Evolutionary conservation across 257 asterid genomes (phyloP), one percentile per base, ranked within the genome.

Genomic region (Osmanthus fragrans): DNA sequence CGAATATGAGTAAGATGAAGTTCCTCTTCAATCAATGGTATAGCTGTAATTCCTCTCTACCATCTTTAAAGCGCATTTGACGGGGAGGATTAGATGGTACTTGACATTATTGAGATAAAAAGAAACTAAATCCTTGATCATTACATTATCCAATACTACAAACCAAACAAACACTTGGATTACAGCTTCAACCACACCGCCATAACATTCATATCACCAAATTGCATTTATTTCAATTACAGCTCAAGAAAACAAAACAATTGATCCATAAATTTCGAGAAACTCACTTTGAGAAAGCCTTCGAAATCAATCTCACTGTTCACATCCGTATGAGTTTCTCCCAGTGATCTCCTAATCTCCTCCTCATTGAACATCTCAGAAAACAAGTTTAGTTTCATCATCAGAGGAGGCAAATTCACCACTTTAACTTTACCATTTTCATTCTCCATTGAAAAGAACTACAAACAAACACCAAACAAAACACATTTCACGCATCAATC

Each of bases 241-340:
- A 12, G 16, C 51, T 42, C 15, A 42, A 33, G 5, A 65, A 7
- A 56, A 32, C 66, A 79, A 74, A 76, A 56, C 66, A 39, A 30
- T 58, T 30, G 65, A 80, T 69, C 30, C 18, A 67, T 10, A 65
- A 21, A 64, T 70, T 11, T 4, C 37, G 56, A 74, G 58, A 36
- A 42, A 76, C 87, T 81, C 85, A 95, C 99, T 93, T 86, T 89
- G 82, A 96, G 97, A 82, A 96, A 96, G 77, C 92, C 96, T 89
- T 96, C 98, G 70, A 96, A 96, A 78, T 90, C 98, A 71, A 93
- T 85, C 91, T 96, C 98, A 42, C 68, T 75, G 42, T 76, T 85
- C 81, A 80, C 51, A 39, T 90, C 93, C 54, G 89, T 80, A 81
- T 83, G 77, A 5, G 89, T 80, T 75, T 91, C 94, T 36, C 73